These are phyloP conservation scores for Exophiala xenobiotica DNA, from an alignment of 2,329 filamentous ascomycete genomes.

Conservation along the genomic window DNA sequence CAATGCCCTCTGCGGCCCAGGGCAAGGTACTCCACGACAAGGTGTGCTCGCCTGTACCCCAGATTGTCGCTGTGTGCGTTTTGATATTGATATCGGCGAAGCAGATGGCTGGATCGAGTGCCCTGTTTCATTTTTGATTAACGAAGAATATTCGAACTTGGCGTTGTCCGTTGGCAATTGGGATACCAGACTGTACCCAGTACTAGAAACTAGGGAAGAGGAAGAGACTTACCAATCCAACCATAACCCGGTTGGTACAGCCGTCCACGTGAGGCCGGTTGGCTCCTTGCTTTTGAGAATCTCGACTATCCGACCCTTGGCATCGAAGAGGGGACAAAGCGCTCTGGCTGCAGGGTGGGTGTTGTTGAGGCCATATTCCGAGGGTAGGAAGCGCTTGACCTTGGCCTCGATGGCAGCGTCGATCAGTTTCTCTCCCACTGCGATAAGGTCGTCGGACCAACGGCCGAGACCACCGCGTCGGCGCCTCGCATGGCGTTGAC, in stretches of 20 bases:
- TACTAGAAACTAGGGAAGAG: no score
- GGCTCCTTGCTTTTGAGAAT: constrained; percentile 28
- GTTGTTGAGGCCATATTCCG: constrained; percentile 32
- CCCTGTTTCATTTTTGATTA: constrained; percentile 13
- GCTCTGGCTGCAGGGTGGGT: constrained; percentile 5
- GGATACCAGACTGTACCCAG: no score
- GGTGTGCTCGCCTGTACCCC: constrained; percentile 49
- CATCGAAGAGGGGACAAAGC: constrained; percentile 21
- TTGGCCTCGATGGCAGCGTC: constrained; percentile 41
- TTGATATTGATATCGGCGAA: constrained; percentile 42
- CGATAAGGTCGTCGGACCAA: constrained; percentile 18
- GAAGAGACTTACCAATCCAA: constrained; percentile 32
- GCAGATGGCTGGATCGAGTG: constrained; percentile 39
- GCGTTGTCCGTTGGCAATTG: not conserved
- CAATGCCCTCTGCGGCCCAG: constrained; percentile 49
- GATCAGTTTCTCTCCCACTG: constrained; percentile 37
- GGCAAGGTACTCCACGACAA: constrained; percentile 52
- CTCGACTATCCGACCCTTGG: constrained; percentile 34
- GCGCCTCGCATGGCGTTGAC: constrained; percentile 23
- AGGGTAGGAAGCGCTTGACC: constrained; percentile 44
- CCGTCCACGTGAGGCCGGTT: constrained; percentile 13
- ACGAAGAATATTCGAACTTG: not conserved
- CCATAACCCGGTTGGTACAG: constrained; percentile 34
- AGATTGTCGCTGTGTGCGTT: constrained; percentile 44
- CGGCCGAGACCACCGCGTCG: constrained; percentile 28